Conservation (phyloP, 225 moss, liverwort and hornwort species). For the Pseudoscleropodium purum region DNA sequence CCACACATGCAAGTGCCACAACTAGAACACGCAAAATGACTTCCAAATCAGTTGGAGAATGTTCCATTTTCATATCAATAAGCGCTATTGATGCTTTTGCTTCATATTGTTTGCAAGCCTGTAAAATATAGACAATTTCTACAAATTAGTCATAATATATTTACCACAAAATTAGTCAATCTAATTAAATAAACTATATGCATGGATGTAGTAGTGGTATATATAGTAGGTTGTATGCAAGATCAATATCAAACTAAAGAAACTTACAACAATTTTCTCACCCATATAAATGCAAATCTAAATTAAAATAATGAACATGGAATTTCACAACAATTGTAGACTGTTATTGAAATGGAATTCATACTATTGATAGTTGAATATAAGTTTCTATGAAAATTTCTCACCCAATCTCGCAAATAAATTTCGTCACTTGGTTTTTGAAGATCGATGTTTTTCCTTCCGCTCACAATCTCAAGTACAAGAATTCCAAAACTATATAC, state of each 20-base stretch:
- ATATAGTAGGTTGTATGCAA: background rate
- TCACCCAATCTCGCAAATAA: background rate
- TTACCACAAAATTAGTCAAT: background rate
- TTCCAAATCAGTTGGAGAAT: background rate
- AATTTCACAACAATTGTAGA: background rate
- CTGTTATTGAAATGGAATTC: fast-evolving
- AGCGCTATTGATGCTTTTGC: background rate
- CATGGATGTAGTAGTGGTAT: fast-evolving
- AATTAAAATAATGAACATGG: background rate
- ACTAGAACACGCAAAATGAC: background rate
- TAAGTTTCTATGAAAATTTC: background rate
- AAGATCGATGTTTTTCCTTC: background rate
- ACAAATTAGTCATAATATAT: background rate
- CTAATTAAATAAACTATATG: fast-evolving
- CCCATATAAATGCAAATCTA: fast-evolving
- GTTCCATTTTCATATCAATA: background rate
- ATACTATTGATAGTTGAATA: background rate
- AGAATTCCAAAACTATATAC: background rate
- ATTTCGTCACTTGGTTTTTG: background rate
- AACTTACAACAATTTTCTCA: background rate
- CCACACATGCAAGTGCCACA: background rate
- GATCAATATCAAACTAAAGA: background rate
- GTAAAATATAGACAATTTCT: background rate
- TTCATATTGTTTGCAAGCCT: background rate
- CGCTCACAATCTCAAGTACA: background rate